These are phyloP conservation scores for Otatea glauca DNA, from an alignment of 176 grass and related monocot species.

Conservation along the genomic window DNA sequence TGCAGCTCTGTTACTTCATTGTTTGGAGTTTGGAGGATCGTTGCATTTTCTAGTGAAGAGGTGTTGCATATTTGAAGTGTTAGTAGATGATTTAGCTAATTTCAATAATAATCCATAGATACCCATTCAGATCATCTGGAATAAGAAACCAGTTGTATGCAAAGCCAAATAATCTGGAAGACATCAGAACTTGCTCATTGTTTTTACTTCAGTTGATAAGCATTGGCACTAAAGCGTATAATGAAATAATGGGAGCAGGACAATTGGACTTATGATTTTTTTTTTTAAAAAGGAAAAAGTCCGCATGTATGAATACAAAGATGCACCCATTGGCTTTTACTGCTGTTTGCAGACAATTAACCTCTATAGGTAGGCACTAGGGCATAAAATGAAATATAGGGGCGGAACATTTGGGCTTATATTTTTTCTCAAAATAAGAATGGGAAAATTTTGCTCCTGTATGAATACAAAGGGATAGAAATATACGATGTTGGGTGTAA, in stretches of 20 bases:
- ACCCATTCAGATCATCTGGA: neutral
- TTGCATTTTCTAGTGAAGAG: neutral
- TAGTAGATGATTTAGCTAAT: neutral
- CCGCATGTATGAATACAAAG: neutral
- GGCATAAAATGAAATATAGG: neutral
- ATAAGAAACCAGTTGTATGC: neutral
- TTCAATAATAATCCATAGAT: neutral
- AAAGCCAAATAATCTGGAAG: neutral
- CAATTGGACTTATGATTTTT: neutral
- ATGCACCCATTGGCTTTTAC: neutral
- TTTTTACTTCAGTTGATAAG: neutral
- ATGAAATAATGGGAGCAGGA: neutral
- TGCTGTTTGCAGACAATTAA: neutral
- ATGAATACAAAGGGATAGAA: conserved; percentile 20
- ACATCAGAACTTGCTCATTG: neutral
- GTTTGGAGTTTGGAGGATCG: neutral
- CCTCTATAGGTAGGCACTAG: neutral
- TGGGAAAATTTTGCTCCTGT: neutral
- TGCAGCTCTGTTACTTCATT: conserved; percentile 1
- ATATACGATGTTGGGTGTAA: neutral
- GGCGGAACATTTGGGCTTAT: neutral
- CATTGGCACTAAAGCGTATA: neutral
- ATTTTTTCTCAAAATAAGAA: neutral
- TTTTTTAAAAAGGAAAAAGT: neutral
- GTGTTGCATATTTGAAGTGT: neutral